phyloP scores from a whole-genome alignment of 2,329 filamentous ascomycete genomes.

The Aquanectria penicillioides region DNA sequence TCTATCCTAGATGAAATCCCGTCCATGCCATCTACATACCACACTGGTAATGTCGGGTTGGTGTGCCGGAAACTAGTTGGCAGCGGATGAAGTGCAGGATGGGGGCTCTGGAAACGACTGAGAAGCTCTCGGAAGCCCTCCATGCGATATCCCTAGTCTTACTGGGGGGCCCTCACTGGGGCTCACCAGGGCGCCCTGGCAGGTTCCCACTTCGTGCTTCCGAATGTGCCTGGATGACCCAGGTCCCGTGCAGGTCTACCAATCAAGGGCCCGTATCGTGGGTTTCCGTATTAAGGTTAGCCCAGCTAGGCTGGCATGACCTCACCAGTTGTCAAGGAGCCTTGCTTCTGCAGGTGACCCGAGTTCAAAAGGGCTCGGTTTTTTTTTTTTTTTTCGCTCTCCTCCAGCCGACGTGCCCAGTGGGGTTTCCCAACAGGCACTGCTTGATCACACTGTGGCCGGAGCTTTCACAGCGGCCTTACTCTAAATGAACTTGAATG shows the following conservation, averaged over 20 bases:
- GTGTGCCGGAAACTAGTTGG: background rate
- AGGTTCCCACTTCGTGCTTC: slow-evolving; percentile 8
- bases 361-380: no score
- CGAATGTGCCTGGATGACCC: background rate
- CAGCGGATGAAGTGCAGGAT: background rate
- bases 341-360: slow-evolving; percentile 1
- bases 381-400: background rate
- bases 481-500: background rate
- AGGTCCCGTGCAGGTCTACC: background rate
- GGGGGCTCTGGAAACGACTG: background rate
- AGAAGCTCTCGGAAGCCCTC: background rate
- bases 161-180: background rate
- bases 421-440: background rate
- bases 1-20: background rate
- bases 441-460: slow-evolving; percentile 8
- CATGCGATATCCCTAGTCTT: background rate
- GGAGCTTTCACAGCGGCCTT: slow-evolving; percentile 8
- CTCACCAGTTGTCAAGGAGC: slow-evolving; percentile 19
- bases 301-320: slow-evolving; percentile 23
- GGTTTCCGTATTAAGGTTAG: slow-evolving; percentile 24
- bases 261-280: slow-evolving; percentile 15
- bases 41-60: background rate
- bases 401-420: background rate
- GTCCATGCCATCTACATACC: background rate
- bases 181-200: background rate